Base-by-base conservation (phyloP, 2,329 filamentous ascomycete species). In the Calonectria montana region DNA sequence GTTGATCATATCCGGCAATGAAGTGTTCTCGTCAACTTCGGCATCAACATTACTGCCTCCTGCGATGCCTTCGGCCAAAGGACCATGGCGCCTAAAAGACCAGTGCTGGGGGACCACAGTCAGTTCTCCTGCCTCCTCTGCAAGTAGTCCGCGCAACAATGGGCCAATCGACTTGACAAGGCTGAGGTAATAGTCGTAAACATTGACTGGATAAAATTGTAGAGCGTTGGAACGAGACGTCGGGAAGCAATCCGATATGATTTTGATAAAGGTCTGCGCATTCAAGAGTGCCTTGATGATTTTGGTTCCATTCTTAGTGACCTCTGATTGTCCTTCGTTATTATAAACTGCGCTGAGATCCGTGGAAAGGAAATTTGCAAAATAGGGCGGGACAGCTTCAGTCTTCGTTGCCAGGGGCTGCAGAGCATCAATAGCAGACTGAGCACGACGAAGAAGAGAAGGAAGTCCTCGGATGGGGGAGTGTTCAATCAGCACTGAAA, bases 401-500 rank as follows among this genome's bases (percentile, higher is more conserved):
- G 80, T 80, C 74, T 85, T 84, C 2, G 82, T 79, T 15, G 93
- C 87, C 67, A 98, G 88, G 4, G 92, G 90, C 70, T 91, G 86
- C 15, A 98, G 86, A 23, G 88, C 87, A 75, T 94, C 88, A 65
- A 97, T 85, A 5, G 94, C 91, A 61, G 87, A 85, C 77, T 96
- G 92, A 16, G 94, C 90, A 59, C 96, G 92, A 74, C 91, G 91
- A 70, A 98, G 86, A 31, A 99, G 84, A 5, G 94, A 94, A 0
- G 96, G 96, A 9, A 99, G 86, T 2, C 95, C 92, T 23, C 97
- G 87, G 76, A 96, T 91, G 2, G 96, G 92, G 71, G 94, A 94
- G 29, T 91, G 90, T 77, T 98, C 96, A 8, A 96, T 91, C 74
- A 98, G 89, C 74, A 93, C 89, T 74, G 94, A 91, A 62, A 98